Base-by-base conservation (phyloP, 768 basidiomycete species). In the Crepidotus variabilis region DNA sequence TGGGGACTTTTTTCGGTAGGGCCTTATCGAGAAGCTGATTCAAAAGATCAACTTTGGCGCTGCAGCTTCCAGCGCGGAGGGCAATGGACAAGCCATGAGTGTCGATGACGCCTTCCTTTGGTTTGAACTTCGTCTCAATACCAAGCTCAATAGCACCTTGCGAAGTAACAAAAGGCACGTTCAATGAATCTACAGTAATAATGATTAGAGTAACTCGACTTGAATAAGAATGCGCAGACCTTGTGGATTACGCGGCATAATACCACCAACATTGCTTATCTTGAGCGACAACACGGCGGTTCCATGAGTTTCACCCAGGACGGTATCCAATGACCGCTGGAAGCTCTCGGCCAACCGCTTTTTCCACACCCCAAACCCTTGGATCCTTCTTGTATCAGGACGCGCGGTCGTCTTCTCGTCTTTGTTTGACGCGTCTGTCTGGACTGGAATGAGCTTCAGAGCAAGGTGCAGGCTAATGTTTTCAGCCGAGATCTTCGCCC, bases 341-440 rank as follows among this genome's bases (percentile, higher is more conserved):
- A 88, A 73, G 57, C 88, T 84, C 49, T 77, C 78, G 34, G 75
- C 76, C 53, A 90, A 67, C 24, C 85, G 79, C 32, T 77, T 79
- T 60, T 80, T 85, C 86, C 83, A 88, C n/a, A 82, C 79, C 2
- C 79, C 78, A 68, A 87, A 77, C 59, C 82, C 79, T 60, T 79
- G 73, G 14, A 71, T 66, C 32, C 63, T 66, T 35, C 69, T 69
- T 3, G 60, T 55, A 33, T 61, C 68, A 10, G 63, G 50, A 49
- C 62, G 56, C 23, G 62, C 65, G 53, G 57, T 55, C n/a, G 61
- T 56, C 21, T 60, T 60, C 11, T 64, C 63, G 9, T 56, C 47
- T 24, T 65, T 59, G 18, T 52, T 58, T 22, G 55, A 63, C 22
- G 70, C 71, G 13, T 60, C 61, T 20, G 68, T 63, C 45, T 71